These are phyloP conservation scores for Rhododendron kiyosumense DNA, from an alignment of 148 eudicot species.

Conservation along the genomic window DNA sequence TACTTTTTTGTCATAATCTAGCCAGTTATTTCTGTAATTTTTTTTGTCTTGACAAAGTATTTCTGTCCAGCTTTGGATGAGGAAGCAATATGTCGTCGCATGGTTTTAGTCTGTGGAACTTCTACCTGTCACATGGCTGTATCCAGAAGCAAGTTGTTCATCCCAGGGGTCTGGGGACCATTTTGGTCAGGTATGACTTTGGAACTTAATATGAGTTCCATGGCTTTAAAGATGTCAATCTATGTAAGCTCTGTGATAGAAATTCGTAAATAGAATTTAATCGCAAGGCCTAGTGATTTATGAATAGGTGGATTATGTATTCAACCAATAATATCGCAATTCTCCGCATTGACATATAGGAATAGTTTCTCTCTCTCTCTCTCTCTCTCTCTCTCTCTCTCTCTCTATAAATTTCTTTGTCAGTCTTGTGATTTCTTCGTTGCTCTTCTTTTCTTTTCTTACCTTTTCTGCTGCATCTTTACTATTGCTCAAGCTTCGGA, in stretches of 20 bases:
- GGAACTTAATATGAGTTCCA: background rate
- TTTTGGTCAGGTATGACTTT: slow-evolving; percentile 84
- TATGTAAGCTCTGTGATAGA: background rate
- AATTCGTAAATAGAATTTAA: background rate
- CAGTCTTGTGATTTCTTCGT: background rate
- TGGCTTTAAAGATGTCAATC: background rate
- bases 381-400: background rate
- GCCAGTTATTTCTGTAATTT: background rate
- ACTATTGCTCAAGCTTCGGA: background rate
- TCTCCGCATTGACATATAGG: background rate
- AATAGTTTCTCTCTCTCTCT: background rate
- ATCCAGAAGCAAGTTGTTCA: slow-evolving; percentile 73
- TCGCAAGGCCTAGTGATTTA: background rate
- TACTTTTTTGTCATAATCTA: slow-evolving; percentile 6
- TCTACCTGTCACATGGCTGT: slow-evolving; percentile 99
- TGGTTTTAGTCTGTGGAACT: slow-evolving; percentile 99
- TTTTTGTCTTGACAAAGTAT: slow-evolving; percentile 13
- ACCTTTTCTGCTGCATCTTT: background rate
- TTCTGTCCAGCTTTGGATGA: slow-evolving; percentile 50
- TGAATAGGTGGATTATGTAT: background rate
- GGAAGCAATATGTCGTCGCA: slow-evolving; percentile 75
- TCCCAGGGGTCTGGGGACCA: slow-evolving; percentile 99
- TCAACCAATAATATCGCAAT: background rate
- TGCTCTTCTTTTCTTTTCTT: background rate
- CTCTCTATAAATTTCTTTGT: slow-evolving; percentile 5